Conservation (phyloP, 176 grass and related monocot genomes). For the Otatea glauca region DNA sequence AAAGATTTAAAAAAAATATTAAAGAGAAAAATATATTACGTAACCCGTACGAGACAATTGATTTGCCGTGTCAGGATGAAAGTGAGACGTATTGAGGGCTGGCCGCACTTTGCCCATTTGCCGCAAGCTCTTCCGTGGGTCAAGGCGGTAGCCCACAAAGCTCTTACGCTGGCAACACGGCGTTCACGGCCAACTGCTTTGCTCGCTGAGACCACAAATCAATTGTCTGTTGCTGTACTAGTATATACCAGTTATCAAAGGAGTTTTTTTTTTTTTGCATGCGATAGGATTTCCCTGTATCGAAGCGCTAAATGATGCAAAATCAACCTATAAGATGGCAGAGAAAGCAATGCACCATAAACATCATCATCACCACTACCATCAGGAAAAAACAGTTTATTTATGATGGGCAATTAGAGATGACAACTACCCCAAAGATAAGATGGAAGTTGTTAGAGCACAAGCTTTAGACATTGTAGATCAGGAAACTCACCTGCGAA, state of each 20-base stretch:
- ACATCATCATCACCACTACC: background rate
- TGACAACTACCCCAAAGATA: background rate
- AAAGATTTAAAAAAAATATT: too few species aligned
- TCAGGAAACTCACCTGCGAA: constrained; percentile 5
- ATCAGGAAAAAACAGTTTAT: constrained; percentile 8
- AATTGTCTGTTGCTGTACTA: too few species aligned
- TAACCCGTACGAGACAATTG: too few species aligned
- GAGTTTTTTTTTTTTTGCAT: background rate
- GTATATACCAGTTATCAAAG: background rate
- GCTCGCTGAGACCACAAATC: too few species aligned
- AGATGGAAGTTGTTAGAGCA: background rate
- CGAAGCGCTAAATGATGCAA: background rate
- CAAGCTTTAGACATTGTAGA: background rate
- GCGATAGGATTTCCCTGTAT: background rate
- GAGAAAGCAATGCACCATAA: background rate
- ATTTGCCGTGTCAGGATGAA: too few species aligned
- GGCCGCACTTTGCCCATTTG: too few species aligned
- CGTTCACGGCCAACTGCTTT: too few species aligned
- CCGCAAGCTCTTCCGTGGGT: too few species aligned
- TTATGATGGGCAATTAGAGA: background rate
- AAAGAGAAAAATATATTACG: too few species aligned
- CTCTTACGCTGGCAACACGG: too few species aligned
- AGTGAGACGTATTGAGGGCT: too few species aligned
- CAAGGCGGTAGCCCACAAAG: too few species aligned
- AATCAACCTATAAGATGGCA: constrained; percentile 7